Conservation (phyloP, 163 green algal genomes). For the Scenedesmus sp. region DNA sequence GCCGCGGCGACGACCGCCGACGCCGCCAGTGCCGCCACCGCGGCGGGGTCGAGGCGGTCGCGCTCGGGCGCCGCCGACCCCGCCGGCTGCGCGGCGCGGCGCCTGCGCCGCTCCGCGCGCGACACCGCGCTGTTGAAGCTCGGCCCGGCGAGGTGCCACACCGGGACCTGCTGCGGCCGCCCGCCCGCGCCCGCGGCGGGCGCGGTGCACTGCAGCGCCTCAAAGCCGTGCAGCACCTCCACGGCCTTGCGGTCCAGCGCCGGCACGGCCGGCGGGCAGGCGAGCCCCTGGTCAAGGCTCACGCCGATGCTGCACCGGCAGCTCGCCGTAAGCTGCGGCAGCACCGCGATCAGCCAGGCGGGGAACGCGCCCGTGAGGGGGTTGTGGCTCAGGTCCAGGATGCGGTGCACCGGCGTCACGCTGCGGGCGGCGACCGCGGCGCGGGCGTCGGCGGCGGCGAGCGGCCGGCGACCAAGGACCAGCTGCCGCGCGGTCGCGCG, state of each 20-base stretch:
- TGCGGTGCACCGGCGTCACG: constrained; percentile 16
- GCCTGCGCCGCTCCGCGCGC: too few species aligned
- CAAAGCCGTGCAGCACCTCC: constrained; percentile 17
- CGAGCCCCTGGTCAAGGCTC: constrained; percentile 15
- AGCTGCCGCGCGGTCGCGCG: not conserved
- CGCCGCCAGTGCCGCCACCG: too few species aligned
- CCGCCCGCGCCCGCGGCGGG: not conserved
- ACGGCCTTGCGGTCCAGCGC: not conserved
- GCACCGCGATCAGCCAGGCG: constrained; percentile 24
- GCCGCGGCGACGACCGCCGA: not conserved
- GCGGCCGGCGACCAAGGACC: not conserved
- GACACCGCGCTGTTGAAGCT: too few species aligned
- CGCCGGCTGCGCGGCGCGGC: too few species aligned
- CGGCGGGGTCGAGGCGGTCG: not conserved
- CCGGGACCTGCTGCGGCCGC: constrained; percentile 9
- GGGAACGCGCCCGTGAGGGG: constrained; percentile 20
- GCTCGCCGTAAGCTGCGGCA: constrained; percentile 1
- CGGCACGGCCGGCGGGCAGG: not conserved
- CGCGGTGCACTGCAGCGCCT: constrained; percentile 27
- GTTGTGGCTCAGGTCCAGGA: constrained; percentile 33
- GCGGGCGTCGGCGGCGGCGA: too few species aligned
- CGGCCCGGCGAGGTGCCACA: constrained; percentile 28
- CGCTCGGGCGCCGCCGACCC: too few species aligned
- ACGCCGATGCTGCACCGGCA: constrained; percentile 21
- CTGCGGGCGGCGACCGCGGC: not conserved